Conservation (phyloP, 2,329 filamentous ascomycete genomes). For the Stemphylium lycopersici region DNA sequence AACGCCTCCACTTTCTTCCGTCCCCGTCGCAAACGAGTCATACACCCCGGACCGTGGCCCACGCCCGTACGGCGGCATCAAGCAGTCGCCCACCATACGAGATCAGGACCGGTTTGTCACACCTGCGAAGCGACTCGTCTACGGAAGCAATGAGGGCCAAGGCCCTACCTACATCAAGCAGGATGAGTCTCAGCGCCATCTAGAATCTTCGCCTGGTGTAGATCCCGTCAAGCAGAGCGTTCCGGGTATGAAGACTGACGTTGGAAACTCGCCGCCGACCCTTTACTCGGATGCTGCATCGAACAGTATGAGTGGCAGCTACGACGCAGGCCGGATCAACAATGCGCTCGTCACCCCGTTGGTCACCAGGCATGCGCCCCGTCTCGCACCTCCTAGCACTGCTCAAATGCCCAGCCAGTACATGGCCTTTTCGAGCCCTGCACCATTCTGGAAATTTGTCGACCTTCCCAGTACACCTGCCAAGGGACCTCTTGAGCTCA, state of each 20-base stretch:
- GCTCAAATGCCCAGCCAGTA: conserved; percentile 82
- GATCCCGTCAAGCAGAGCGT: conserved; percentile 43
- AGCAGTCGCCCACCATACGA: conserved; percentile 40
- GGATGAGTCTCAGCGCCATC: conserved; percentile 28
- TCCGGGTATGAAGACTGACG: conserved; percentile 40
- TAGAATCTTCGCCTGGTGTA: conserved; percentile 40
- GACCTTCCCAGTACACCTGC: conserved; percentile 77
- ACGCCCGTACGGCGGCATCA: conserved; percentile 42
- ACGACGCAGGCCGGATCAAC: conserved; percentile 36
- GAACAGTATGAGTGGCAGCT: conserved; percentile 37
- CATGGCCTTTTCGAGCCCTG: conserved; percentile 83
- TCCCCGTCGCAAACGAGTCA: conserved; percentile 57
- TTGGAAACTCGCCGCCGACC: conserved; percentile 46
- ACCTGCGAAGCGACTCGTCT: conserved; percentile 43
- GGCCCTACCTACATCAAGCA: conserved; percentile 31
- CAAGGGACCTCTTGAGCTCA: conserved; percentile 43
- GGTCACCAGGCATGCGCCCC: conserved; percentile 74
- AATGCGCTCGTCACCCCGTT: conserved; percentile 67
- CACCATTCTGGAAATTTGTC: conserved; percentile 87
- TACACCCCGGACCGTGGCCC: conserved; percentile 62
- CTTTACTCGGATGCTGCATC: conserved; percentile 44
- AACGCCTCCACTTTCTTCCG: conserved; percentile 56
- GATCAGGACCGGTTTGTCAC: conserved; percentile 41
- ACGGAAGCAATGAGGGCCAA: conserved; percentile 33
- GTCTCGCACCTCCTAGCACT: conserved; percentile 78